Evolutionary conservation across 192 early-diverging fungal species (phyloP).

Genomic region (Podochytrium sp.): DNA sequence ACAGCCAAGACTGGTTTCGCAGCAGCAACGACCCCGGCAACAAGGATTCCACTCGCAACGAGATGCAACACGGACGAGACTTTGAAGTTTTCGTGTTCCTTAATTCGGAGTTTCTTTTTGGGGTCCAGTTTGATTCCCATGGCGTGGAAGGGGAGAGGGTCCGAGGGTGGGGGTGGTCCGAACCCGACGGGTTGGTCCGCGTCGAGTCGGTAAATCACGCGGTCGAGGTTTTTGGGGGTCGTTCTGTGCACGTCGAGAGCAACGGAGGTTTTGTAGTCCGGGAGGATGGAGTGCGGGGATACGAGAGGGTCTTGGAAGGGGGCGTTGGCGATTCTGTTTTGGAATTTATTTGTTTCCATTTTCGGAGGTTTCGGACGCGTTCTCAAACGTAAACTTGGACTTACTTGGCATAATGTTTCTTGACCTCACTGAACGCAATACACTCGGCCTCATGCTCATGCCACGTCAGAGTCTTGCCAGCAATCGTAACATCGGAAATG

Average conservation of each 20-base stretch:
- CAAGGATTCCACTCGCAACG: not conserved
- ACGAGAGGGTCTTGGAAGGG: no score
- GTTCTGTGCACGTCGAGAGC: not conserved
- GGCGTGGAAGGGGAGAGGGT: slow-evolving; percentile 6
- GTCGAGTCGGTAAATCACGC: not conserved
- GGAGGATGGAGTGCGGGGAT: not conserved
- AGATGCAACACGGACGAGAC: not conserved
- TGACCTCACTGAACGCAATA: not conserved
- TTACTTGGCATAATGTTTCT: not conserved
- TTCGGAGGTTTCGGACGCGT: no score
- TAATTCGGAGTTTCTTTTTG: not conserved
- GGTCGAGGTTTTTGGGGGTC: not conserved
- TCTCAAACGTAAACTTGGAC: no score
- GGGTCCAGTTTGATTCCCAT: slow-evolving; percentile 51
- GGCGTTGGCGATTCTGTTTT: no score
- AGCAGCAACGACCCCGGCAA: slow-evolving; percentile 18
- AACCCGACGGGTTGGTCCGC: not conserved
- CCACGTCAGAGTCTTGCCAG: not conserved
- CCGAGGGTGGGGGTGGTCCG: slow-evolving; percentile 37
- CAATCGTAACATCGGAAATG: not conserved
- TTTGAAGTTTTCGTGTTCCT: not conserved
- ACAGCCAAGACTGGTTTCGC: not conserved
- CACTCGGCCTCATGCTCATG: not conserved
- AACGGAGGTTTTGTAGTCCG: not conserved
- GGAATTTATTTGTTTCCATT: no score